Evolutionary conservation across 2,329 filamentous ascomycete genomes (phyloP).

Genomic region (Colletotrichum lini): DNA sequence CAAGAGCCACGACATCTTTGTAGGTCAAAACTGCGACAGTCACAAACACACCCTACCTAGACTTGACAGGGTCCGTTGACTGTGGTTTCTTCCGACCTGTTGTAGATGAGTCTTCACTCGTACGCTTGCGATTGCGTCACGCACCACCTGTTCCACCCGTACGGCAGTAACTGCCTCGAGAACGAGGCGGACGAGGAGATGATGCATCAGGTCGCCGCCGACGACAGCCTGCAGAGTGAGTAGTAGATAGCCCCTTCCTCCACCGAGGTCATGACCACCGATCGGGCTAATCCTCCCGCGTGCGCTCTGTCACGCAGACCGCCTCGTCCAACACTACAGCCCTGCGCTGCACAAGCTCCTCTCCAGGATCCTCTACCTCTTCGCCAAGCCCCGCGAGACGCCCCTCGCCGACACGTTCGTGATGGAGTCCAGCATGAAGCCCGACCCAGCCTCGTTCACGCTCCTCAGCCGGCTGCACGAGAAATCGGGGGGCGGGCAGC

Average conservation of each 20-base stretch:
- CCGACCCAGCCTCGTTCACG: constrained; percentile 66
- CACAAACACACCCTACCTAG: constrained; percentile 17
- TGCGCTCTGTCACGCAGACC: constrained; percentile 59
- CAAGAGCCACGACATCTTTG: constrained; percentile 72
- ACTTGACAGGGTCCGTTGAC: constrained; percentile 12
- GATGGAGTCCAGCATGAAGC: constrained; percentile 62
- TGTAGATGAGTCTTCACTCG: constrained; percentile 65
- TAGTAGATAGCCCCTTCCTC: constrained; percentile 36
- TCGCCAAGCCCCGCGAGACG: constrained; percentile 69
- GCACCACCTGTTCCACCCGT: constrained; percentile 78
- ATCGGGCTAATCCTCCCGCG: not conserved
- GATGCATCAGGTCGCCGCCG: constrained; percentile 78
- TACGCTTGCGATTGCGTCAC: constrained; percentile 80
- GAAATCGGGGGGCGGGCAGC: constrained; percentile 52
- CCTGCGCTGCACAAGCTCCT: constrained; percentile 66
- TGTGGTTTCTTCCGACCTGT: not conserved
- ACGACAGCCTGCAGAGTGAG: constrained; percentile 77
- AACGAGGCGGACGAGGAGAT: constrained; percentile 70
- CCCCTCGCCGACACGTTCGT: constrained; percentile 74
- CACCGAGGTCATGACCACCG: not conserved
- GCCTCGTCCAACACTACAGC: constrained; percentile 70
- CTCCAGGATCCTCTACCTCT: constrained; percentile 60
- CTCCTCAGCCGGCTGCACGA: constrained; percentile 72
- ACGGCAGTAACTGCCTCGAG: constrained; percentile 73
- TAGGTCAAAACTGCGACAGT: constrained; percentile 51